These are phyloP conservation scores for Pittosporum tobira DNA, from an alignment of 129 eudicot species.

Conservation along the genomic window DNA sequence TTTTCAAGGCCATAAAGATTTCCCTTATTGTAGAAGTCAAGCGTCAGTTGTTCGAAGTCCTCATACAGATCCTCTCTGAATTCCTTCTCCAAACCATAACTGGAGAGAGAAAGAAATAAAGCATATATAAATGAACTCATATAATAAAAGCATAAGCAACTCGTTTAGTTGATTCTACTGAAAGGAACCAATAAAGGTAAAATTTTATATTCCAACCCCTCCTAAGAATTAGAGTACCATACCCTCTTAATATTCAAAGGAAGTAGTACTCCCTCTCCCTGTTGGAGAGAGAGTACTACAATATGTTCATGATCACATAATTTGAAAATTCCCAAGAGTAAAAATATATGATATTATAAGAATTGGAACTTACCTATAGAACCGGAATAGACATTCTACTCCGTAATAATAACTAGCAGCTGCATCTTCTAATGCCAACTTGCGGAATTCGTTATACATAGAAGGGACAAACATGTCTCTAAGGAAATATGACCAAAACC, in stretches of 20 bases:
- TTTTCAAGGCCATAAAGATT: constrained; percentile 93
- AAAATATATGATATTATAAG: not conserved
- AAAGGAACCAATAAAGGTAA: not conserved
- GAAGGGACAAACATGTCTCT: constrained; percentile 71
- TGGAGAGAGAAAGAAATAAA: constrained; percentile 19
- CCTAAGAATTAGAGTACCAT: too few species aligned
- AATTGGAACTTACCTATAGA: constrained; percentile 59
- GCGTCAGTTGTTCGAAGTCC: constrained; percentile 76
- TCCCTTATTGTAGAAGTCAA: constrained; percentile 69
- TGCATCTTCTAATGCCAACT: constrained; percentile 84
- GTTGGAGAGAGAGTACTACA: too few species aligned
- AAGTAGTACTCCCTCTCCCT: too few species aligned
- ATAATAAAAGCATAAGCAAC: too few species aligned
- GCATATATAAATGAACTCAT: not conserved
- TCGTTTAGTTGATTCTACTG: not conserved
- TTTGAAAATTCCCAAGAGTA: not conserved
- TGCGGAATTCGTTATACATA: constrained; percentile 78
- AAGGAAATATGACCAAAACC: constrained; percentile 90
- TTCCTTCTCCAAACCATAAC: constrained; percentile 94
- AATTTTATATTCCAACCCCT: not conserved
- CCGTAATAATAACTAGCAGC: constrained; percentile 74
- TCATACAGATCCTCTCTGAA: constrained; percentile 62
- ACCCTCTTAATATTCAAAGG: too few species aligned
- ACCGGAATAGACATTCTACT: constrained; percentile 78
- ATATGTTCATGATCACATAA: too few species aligned